Evolutionary conservation across 2,329 filamentous ascomycete genomes (phyloP).

Genomic region (Leptoxyphium fumago): DNA sequence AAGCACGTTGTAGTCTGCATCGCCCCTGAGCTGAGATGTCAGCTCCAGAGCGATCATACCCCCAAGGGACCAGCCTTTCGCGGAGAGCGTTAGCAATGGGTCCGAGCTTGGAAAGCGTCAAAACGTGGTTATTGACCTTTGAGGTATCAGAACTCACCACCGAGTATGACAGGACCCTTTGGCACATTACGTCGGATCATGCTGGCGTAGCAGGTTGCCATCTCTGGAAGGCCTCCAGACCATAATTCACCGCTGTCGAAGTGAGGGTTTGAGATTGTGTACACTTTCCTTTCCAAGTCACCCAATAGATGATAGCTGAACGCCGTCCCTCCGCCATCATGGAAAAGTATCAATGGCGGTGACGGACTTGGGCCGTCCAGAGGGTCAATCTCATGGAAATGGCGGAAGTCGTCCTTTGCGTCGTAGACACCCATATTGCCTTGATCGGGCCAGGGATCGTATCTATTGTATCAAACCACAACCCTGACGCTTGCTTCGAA

Average conservation of each 20-base stretch:
- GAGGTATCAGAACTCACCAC: constrained; percentile 1
- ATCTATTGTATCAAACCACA: too few species aligned
- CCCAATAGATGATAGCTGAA: constrained; percentile 43
- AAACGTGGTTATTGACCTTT: not conserved
- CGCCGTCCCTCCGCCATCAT: constrained; percentile 47
- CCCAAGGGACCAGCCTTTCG: constrained; percentile 5
- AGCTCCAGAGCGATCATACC: constrained; percentile 4
- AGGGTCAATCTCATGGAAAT: not conserved
- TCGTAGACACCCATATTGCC: too few species aligned
- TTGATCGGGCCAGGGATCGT: too few species aligned
- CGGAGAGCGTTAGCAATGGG: not conserved
- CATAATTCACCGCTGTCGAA: constrained; percentile 35
- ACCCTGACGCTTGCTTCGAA: too few species aligned
- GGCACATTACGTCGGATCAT: constrained; percentile 29
- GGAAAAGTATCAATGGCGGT: constrained; percentile 39
- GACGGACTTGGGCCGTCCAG: not conserved
- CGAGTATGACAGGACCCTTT: constrained; percentile 23
- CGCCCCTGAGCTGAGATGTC: constrained; percentile 1
- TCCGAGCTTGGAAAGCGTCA: not conserved
- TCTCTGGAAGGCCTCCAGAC: constrained; percentile 38
- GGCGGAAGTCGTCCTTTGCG: not conserved
- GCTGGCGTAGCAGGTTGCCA: constrained; percentile 37
- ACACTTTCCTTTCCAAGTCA: constrained; percentile 34
- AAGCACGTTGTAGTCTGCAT: not conserved
- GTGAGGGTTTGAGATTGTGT: constrained; percentile 41